Conservation (phyloP, 805 yeast species). For the Torulaspora franciscae region DNA sequence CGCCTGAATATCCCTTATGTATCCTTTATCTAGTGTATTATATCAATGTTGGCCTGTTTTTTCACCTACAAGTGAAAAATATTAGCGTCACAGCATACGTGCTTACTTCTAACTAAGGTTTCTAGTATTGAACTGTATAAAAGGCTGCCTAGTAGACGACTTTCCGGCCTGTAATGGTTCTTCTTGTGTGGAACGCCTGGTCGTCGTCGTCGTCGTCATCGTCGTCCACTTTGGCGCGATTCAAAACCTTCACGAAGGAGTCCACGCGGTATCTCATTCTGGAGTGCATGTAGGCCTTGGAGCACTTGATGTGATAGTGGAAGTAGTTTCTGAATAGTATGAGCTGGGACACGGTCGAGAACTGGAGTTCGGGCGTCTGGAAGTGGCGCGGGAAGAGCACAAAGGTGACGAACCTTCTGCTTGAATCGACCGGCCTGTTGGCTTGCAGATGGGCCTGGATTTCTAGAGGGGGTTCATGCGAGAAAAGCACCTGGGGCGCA, state of each 20-base stretch:
- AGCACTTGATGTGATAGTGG: conserved; percentile 97
- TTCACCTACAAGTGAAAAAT: conserved; percentile 2
- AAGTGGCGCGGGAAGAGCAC: conserved; percentile 87
- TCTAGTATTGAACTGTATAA: not conserved
- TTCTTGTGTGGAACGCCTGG: conserved; percentile 19
- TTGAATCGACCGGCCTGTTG: conserved; percentile 35
- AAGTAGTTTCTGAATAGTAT: conserved; percentile 92
- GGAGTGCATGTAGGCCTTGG: conserved; percentile 96
- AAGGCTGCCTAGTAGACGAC: conserved; percentile 26
- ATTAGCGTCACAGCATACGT: conserved; percentile 4
- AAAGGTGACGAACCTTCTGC: conserved; percentile 49
- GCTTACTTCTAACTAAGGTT: conserved; percentile 1
- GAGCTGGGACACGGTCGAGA: conserved; percentile 66
- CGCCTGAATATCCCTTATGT: not conserved
- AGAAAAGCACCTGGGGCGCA: conserved; percentile 95
- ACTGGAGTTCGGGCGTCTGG: conserved; percentile 47
- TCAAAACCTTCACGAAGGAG: conserved; percentile 89
- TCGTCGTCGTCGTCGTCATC: conserved; percentile 51
- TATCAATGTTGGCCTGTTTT: not conserved
- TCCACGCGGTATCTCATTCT: conserved; percentile 96
- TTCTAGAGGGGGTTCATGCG: conserved; percentile 94
- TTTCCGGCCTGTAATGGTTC: conserved; percentile 36
- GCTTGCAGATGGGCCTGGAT: conserved; percentile 43
- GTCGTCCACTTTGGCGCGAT: conserved; percentile 93
- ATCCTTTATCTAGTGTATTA: not conserved